Percentiles rank a stretch among this genome's conserved stretches.
These are phyloP conservation scores for Barnettozyma hawaiiensis DNA, from an alignment of 1,139 yeast species.

Conservation along the genomic window DNA sequence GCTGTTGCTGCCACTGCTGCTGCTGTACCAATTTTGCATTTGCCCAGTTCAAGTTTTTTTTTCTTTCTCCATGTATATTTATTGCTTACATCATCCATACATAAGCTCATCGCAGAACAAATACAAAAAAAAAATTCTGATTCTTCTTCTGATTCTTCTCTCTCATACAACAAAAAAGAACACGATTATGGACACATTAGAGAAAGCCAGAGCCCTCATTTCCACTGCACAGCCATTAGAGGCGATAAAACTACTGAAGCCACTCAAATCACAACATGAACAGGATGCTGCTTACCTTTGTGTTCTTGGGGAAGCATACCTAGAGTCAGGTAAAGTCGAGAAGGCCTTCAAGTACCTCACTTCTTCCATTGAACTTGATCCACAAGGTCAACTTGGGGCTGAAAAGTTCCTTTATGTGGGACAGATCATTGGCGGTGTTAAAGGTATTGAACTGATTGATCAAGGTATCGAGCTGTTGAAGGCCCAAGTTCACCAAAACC, in stretches of 20 bases:
- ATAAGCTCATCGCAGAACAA: neutral
- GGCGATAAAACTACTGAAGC: constrained; percentile 36
- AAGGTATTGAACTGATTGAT: constrained; percentile 63
- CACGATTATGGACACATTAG: constrained; percentile 26
- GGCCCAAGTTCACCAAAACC: constrained; percentile 30
- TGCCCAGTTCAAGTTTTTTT: no score
- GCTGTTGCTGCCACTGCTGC: no score
- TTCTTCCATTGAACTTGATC: constrained; percentile 66
- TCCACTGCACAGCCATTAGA: constrained; percentile 27
- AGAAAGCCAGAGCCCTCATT: constrained; percentile 16
- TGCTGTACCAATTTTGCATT: no score
- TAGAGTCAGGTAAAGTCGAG: constrained; percentile 76
- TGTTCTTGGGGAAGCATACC: constrained; percentile 63
- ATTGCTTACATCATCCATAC: no score
- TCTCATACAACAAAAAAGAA: no score
- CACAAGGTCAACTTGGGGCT: constrained; percentile 54
- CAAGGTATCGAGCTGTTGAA: constrained; percentile 48
- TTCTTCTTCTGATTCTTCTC: no score
- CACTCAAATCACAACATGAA: constrained; percentile 24
- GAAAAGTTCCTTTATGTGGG: constrained; percentile 90
- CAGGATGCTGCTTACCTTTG: constrained; percentile 38
- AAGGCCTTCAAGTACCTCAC: constrained; percentile 62
- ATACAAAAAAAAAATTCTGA: no score
- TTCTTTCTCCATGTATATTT: no score
- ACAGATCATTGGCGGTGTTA: constrained; percentile 79